Evolutionary conservation across 192 early-diverging fungal species (phyloP).

Genomic region (Jimgerdemannia flammicorona): DNA sequence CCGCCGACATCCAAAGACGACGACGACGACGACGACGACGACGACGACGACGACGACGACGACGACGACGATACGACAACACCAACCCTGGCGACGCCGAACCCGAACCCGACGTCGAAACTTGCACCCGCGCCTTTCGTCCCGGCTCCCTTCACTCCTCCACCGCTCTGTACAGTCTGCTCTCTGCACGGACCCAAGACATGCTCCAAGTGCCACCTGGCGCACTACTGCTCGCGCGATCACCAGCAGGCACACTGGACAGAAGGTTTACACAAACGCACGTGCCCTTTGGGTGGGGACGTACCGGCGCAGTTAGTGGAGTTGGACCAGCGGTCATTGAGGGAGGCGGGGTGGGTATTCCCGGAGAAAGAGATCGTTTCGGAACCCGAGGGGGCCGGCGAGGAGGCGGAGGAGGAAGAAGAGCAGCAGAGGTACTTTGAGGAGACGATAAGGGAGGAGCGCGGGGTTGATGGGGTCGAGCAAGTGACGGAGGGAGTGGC

Average conservation of each 20-base stretch:
- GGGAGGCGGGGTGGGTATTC: slow-evolving; percentile 38
- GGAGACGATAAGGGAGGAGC: slow-evolving; percentile 32
- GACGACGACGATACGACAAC: slow-evolving; percentile 13
- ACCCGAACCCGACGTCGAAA: slow-evolving; percentile 1
- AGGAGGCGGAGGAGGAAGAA: slow-evolving; percentile 39
- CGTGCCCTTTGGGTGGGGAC: not conserved
- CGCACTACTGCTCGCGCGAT: slow-evolving; percentile 76
- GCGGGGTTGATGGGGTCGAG: slow-evolving; percentile 25
- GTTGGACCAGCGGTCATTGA: slow-evolving; percentile 20
- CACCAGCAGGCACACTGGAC: slow-evolving; percentile 59
- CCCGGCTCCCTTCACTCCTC: slow-evolving; percentile 16
- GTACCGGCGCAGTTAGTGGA: not conserved
- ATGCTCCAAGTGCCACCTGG: slow-evolving; percentile 75
- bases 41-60: slow-evolving; percentile 31
- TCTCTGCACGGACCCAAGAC: slow-evolving; percentile 65
- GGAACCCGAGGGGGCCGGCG: slow-evolving; percentile 56
- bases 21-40: slow-evolving; percentile 31
- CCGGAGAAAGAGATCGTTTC: slow-evolving; percentile 65
- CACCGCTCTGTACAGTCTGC: slow-evolving; percentile 62
- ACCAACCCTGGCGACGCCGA: not conserved
- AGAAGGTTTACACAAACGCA: slow-evolving; percentile 12
- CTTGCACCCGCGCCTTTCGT: not conserved
- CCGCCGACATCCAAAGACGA: slow-evolving; percentile 28
- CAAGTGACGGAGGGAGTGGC: slow-evolving; percentile 22
- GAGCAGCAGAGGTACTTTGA: slow-evolving; percentile 31